Conservation (phyloP, 176 grass and related monocot species). For the Cocos nucifera region DNA sequence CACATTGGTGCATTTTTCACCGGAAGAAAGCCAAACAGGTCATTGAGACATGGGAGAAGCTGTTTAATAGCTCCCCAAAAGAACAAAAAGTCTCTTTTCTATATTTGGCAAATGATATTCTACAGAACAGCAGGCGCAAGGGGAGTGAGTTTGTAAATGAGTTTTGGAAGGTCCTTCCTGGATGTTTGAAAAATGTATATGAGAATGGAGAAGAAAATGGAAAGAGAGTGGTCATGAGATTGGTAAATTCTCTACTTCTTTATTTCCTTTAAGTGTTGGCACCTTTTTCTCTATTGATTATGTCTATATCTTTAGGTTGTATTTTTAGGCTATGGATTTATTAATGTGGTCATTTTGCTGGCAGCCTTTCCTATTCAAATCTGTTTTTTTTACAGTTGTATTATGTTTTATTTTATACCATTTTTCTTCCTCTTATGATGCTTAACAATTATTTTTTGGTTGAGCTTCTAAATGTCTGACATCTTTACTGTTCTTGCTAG, state of each 20-base stretch:
- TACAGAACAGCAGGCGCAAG: slow-evolving; percentile 98
- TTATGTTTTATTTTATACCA: too few relatives aligned
- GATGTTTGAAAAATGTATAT: slow-evolving; percentile 61
- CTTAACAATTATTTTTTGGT: too few relatives aligned
- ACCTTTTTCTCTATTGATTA: too few relatives aligned
- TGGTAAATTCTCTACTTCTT: slow-evolving; percentile 43
- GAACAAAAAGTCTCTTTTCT: slow-evolving; percentile 76
- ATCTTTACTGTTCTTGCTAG: too few relatives aligned
- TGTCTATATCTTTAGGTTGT: too few relatives aligned
- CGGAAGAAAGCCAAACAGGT: slow-evolving; percentile 84
- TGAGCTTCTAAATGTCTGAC: too few relatives aligned
- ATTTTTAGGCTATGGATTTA: too few relatives aligned
- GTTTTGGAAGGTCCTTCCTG: slow-evolving; percentile 97
- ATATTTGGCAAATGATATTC: slow-evolving; percentile 93
- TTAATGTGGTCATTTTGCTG: too few relatives aligned
- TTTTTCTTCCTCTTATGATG: too few relatives aligned
- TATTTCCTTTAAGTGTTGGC: neutral
- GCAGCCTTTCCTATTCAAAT: too few relatives aligned
- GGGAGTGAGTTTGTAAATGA: slow-evolving; percentile 89
- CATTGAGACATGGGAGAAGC: slow-evolving; percentile 84
- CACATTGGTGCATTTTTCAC: slow-evolving; percentile 90
- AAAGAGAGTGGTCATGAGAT: slow-evolving; percentile 84
- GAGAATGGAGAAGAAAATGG: slow-evolving; percentile 57
- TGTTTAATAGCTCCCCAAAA: slow-evolving; percentile 56
- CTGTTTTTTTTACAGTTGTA: too few relatives aligned